A percentile compares a stretch with the other conserved stretches of the same genome.
Evolutionary conservation across 208 protist genomes (phyloP).

Genomic region (Angomonas deanei): DNA sequence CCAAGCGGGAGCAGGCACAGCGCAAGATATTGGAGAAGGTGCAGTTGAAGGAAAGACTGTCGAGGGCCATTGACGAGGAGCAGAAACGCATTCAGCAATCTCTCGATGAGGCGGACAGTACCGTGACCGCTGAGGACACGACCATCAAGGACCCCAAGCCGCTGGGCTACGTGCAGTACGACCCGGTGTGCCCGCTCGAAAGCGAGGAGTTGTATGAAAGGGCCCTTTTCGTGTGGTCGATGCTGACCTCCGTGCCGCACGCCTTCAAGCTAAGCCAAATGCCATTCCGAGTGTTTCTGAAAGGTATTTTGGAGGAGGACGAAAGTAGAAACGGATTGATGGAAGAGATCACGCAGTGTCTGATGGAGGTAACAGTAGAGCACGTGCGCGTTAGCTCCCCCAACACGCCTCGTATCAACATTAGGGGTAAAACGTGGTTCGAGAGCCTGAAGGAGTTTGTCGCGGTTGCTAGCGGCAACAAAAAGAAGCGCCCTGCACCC

Average conservation of each 20-base stretch:
- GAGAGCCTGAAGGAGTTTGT: slow-evolving; percentile 73
- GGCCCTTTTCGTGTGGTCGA: slow-evolving; percentile 73
- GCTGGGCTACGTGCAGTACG: slow-evolving; percentile 54
- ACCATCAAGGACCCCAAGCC: slow-evolving; percentile 32
- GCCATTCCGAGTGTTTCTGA: slow-evolving; percentile 70
- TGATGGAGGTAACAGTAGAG: slow-evolving; percentile 56
- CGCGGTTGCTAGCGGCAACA: slow-evolving; percentile 62
- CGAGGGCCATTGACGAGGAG: slow-evolving; percentile 56
- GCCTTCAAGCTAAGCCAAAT: slow-evolving; percentile 70
- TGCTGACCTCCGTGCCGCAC: slow-evolving; percentile 58
- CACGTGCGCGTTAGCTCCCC: slow-evolving; percentile 36
- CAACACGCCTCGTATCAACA: slow-evolving; percentile 39
- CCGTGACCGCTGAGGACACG: slow-evolving; percentile 28
- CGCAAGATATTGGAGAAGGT: slow-evolving; percentile 33
- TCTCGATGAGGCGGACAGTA: slow-evolving; percentile 21
- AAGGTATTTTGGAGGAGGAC: slow-evolving; percentile 50
- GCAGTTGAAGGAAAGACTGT: slow-evolving; percentile 42
- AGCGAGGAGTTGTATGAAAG: slow-evolving; percentile 47
- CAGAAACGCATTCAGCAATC: slow-evolving; percentile 40
- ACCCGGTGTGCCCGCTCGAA: slow-evolving; percentile 25
- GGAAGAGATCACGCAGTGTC: slow-evolving; percentile 61
- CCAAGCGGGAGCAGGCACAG: slow-evolving; percentile 65
- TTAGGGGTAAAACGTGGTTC: slow-evolving; percentile 76
- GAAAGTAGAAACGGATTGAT: slow-evolving; percentile 72
- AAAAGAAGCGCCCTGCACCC: slow-evolving; percentile 39